Evolutionary conservation across 768 basidiomycete species (phyloP).

Genomic region (Phallus indusiatus): DNA sequence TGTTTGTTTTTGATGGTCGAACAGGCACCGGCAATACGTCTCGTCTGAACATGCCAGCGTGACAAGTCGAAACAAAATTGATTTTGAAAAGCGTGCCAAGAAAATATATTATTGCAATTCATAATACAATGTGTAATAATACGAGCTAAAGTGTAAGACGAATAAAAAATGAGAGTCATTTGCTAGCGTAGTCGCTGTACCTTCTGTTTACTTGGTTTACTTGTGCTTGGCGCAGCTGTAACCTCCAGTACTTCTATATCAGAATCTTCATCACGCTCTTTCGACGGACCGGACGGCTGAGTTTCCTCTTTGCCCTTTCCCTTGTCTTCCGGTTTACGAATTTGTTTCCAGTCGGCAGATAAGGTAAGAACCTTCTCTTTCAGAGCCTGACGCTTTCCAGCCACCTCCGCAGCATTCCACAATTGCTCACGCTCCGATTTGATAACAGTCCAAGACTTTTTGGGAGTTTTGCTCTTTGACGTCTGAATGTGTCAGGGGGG

Average conservation of each 20-base stretch:
- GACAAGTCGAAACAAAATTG: background rate
- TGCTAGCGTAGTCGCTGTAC: constrained; percentile 2
- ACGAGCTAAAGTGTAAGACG: background rate
- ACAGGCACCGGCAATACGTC: constrained; percentile 68
- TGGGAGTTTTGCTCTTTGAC: background rate
- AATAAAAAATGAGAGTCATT: background rate
- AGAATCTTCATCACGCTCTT: background rate
- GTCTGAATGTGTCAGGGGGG: background rate
- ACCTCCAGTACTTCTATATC: constrained; percentile 9
- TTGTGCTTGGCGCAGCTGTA: background rate
- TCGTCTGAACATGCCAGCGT: constrained; percentile 32
- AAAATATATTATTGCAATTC: background rate
- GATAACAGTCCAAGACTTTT: background rate
- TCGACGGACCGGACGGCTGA: background rate
- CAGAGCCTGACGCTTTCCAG: constrained; percentile 9
- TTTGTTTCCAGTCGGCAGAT: constrained; percentile 5
- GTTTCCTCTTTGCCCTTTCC: constrained; percentile 2
- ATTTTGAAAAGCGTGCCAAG: background rate
- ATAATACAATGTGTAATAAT: background rate
- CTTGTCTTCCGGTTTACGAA: background rate
- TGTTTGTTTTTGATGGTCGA: constrained; percentile 80
- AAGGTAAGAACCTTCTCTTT: background rate
- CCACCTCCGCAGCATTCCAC: constrained; percentile 13
- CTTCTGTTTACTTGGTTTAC: background rate
- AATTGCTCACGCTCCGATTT: constrained; percentile 4